Evolutionary conservation across 768 basidiomycete genomes (phyloP), one percentile per base, ranked within the genome.

Genomic region (Exidia glandulosa): DNA sequence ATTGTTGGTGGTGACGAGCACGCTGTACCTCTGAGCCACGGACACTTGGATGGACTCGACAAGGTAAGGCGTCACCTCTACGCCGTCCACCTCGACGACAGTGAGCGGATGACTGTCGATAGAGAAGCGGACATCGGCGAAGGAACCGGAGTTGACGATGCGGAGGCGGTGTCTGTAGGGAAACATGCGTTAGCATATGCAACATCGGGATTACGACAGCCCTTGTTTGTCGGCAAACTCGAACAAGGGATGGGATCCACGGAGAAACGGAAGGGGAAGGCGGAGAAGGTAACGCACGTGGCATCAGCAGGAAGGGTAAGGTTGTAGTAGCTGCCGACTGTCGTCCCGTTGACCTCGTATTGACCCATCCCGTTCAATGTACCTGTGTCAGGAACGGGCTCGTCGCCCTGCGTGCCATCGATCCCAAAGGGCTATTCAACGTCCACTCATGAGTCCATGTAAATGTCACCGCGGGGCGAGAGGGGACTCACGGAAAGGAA

Each of bases 21-120:
- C 79, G n/a, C 74, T 76, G 64, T 80, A 79, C 47, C 80, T 73
- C 69, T 81, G 80, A 1, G 79, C 80, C 47, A 80, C 71, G 29
- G 73, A 72, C 59, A 81, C 57, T 2, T 69, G 69, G 59, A 81
- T 65, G 13, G 74, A 71, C 19, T 74, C 64, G 10, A 79, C 78
- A 14, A 60, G 45, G 47, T 70, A 71, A 1, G 79, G 76, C 25
- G 66, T 61, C 48, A 81, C 68, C 30, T 70, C 68, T 3, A 72
- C 78, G 30, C 79, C 80, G 54, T 81, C 81, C 2, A 74, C 77
- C 59, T 80, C 79, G 58, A 81, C 69, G 55, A 81, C 72, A 4
- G 73, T 73, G 32, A 81, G 74, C 1, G 71, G 66, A 61, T 81
- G 81, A 10, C 61, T 63, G 57, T 81, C 79, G 54, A 82, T 68